Evolutionary conservation across 495 filamentous ascomycete genomes (phyloP).

Genomic region (Echria macrotheca): DNA sequence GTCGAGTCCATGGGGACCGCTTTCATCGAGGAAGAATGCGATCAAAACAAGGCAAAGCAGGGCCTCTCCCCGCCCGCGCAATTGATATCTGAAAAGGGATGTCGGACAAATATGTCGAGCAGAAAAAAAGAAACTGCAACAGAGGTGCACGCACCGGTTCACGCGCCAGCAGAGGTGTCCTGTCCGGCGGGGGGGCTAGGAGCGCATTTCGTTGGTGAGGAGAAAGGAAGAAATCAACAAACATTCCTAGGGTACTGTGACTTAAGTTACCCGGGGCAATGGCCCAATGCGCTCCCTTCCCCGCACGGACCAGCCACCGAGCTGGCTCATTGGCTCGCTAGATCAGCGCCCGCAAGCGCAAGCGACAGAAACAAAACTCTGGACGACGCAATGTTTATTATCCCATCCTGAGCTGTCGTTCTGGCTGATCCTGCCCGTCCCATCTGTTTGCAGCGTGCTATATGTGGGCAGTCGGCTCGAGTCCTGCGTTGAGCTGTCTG

Average conservation of each 20-base stretch:
- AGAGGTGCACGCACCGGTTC: too few species aligned
- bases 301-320: slow-evolving; percentile 23
- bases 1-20: slow-evolving; percentile 28
- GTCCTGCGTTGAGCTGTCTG: too few species aligned
- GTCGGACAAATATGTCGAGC: neutral
- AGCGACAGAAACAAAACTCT: slow-evolving; percentile 11
- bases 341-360: neutral
- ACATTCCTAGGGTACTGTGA: too few species aligned
- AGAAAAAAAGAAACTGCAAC: too few species aligned
- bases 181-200: slow-evolving; percentile 18
- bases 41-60: slow-evolving; percentile 29
- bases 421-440: too few species aligned
- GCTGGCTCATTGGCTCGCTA: slow-evolving; percentile 20
- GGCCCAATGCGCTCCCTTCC: slow-evolving; percentile 16
- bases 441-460: too few species aligned
- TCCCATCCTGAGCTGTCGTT: too few species aligned
- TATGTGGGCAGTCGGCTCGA: too few species aligned
- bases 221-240: slow-evolving; percentile 31
- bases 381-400: too few species aligned
- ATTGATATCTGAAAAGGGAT: neutral
- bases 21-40: slow-evolving; percentile 13
- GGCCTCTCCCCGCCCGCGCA: too few species aligned
- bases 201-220: slow-evolving; percentile 19
- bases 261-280: slow-evolving; percentile 31
- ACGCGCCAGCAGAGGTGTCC: too few species aligned